Evolutionary conservation across 1,139 yeast genomes (phyloP), one percentile per base, ranked within the genome.

Genomic region (Candida neerlandica): DNA sequence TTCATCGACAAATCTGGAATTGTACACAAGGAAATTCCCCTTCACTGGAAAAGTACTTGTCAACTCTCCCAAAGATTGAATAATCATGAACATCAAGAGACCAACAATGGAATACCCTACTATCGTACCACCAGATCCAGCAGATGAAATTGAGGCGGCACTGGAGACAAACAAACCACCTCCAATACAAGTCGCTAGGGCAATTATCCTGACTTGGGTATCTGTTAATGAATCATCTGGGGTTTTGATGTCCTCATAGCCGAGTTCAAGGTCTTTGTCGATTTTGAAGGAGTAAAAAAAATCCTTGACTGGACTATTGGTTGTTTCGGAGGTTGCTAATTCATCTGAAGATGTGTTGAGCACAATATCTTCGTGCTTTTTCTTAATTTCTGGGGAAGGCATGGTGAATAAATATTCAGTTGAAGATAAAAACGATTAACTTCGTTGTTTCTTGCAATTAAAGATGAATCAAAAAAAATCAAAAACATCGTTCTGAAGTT

Each of bases 181-280:
- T 4, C 96, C 96, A 51, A 89, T 86, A 57, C 94, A 87, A 27
- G 95, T 89, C 19, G 95, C 96, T 46, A 89, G 75, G 41, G 96
- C 90, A 57, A 90, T 87, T 83, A 86, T 77, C 57, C 83, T 79
- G 43, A 71, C 61, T 50, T 69, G 75, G 51, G 74, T 61, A 19
- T 67, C 58, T 48, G 65, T 67, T 50, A 72, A 63, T 16, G 45
- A 44, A 46, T 55, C 58, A 38, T 55, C 58, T 7, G 56, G 56
- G 1, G 58, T 55, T 1, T 46, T 38, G 1, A 54, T 39, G 38
- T 50, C 53, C 19, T 43, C 43, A 5, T 47, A 55, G 5, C 48
- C 53, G 9, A 33, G 33, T 39, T 54, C 55, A 6, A 51, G 26
- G 18, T 49, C 53, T 12, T 33, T 46, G n/a, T 51, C 47, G 9